Conservation (phyloP, 2,329 filamentous ascomycete genomes). For the Colletotrichum falcatum region DNA sequence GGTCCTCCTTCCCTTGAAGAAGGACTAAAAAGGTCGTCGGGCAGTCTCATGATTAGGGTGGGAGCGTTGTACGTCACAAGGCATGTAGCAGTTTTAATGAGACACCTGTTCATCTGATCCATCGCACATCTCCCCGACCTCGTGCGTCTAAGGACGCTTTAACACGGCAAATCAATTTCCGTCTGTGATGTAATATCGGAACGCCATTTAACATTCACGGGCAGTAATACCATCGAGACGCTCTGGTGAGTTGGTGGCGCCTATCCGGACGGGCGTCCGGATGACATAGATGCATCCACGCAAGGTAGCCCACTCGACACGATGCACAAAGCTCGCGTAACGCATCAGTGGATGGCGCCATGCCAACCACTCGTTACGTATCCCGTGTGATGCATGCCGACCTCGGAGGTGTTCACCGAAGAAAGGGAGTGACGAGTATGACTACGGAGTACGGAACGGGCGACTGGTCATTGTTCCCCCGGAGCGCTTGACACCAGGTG, state of each 20-base stretch:
- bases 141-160: neutral
- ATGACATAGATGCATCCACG: neutral
- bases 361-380: neutral
- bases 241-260: neutral
- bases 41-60: conserved; percentile 1
- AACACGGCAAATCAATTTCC: too few relatives aligned
- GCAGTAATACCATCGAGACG: neutral
- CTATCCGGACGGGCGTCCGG: neutral
- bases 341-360: neutral
- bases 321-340: neutral
- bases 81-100: conserved; percentile 39
- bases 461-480: neutral
- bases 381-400: neutral
- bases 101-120: conserved; percentile 30
- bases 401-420: neutral
- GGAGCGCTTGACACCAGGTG: neutral
- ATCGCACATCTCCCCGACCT: neutral
- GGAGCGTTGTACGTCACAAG: conserved; percentile 38
- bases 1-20: conserved; percentile 86
- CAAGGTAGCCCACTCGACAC: neutral
- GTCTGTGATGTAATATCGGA: neutral
- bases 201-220: neutral
- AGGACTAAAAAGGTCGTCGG: conserved; percentile 71
- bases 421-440: neutral
- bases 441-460: neutral